Evolutionary conservation across 73 alveolate species (phyloP).

Genomic region (Stentor coeruleus): DNA sequence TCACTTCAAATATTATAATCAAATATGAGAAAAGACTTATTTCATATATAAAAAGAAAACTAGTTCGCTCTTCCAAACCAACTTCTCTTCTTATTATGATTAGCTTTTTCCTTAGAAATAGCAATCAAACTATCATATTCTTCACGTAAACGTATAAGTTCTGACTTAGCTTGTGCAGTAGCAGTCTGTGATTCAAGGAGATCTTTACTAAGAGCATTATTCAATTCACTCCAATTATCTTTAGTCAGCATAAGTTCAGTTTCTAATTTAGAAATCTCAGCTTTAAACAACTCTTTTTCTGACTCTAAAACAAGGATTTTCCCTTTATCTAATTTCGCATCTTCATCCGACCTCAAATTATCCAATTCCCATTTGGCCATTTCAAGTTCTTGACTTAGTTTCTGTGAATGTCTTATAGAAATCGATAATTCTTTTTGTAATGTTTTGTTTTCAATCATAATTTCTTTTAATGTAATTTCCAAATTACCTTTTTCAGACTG

Average conservation of each 20-base stretch:
- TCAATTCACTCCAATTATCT: slow-evolving; percentile 14
- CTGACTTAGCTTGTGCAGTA: slow-evolving; percentile 12
- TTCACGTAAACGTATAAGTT: background rate
- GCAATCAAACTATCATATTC: background rate
- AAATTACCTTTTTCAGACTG: background rate
- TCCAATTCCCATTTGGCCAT: slow-evolving; percentile 11
- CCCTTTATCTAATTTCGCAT: background rate
- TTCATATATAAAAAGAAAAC: no score
- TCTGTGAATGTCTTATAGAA: background rate
- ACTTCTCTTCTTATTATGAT: background rate
- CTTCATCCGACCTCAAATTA: background rate
- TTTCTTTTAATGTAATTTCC: slow-evolving; percentile 9
- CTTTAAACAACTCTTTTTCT: background rate
- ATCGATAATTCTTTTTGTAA: background rate
- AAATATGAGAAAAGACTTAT: no score
- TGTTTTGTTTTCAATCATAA: background rate
- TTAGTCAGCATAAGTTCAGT: slow-evolving; percentile 20
- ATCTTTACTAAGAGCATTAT: slow-evolving; percentile 6
- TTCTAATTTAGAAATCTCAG: background rate
- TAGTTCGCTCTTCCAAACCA: background rate
- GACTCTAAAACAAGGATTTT: slow-evolving; percentile 11
- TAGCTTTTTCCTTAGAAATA: background rate
- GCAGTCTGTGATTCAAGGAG: slow-evolving; percentile 1
- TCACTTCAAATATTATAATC: no score
- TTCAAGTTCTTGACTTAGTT: background rate